Evolutionary conservation across 495 filamentous ascomycete species (phyloP).

Genomic region (Clohesyomyces aquaticus): DNA sequence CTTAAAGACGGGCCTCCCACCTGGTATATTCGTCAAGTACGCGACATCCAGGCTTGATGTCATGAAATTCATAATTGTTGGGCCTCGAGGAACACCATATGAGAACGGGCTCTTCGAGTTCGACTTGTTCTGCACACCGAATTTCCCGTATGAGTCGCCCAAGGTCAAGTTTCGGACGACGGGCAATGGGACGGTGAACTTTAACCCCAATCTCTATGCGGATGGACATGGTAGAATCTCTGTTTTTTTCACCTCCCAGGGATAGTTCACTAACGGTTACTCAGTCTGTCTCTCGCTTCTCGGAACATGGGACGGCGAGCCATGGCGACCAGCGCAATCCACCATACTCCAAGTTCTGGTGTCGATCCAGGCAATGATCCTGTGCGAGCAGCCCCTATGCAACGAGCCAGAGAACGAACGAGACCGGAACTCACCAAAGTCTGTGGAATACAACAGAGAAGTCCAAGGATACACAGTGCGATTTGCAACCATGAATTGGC

Average conservation of each 20-base stretch:
- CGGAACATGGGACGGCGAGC: constrained; percentile 60
- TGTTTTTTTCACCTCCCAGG: too few relatives aligned
- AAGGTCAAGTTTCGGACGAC: constrained; percentile 57
- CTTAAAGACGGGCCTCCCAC: constrained; percentile 57
- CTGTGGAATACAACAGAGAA: constrained; percentile 47
- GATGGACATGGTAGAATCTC: constrained; percentile 51
- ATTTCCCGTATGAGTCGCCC: constrained; percentile 58
- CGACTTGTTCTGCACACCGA: constrained; percentile 53
- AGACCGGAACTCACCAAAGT: constrained; percentile 28
- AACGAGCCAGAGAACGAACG: constrained; percentile 60
- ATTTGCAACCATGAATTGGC: constrained; percentile 56
- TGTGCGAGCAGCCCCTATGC: constrained; percentile 60
- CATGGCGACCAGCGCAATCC: constrained; percentile 57
- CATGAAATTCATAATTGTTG: constrained; percentile 63
- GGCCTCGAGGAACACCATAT: constrained; percentile 62
- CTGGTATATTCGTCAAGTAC: constrained; percentile 63
- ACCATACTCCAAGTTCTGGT: constrained; percentile 65
- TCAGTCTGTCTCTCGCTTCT: constrained; percentile 63
- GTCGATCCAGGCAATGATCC: constrained; percentile 65
- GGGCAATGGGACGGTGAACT: constrained; percentile 49
- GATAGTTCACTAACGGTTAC: neutral
- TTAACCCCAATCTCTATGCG: constrained; percentile 66
- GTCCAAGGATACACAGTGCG: constrained; percentile 50
- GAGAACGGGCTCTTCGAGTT: constrained; percentile 66
- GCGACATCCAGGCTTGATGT: constrained; percentile 58